phyloP scores from a whole-genome alignment of 2,329 filamentous ascomycete genomes.

The Penicillium verrucosum region DNA sequence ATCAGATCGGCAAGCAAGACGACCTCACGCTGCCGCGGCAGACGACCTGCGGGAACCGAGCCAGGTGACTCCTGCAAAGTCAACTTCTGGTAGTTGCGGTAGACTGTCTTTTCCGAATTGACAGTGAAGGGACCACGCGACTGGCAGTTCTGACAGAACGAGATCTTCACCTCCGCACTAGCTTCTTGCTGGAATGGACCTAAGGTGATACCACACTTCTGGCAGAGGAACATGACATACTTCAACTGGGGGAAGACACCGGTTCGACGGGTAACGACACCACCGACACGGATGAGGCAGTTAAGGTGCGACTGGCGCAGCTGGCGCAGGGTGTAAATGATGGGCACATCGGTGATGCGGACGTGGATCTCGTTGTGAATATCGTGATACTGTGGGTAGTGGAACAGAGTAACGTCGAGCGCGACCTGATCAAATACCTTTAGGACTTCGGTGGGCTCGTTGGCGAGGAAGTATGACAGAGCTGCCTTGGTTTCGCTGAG shows the following conservation, averaged over 20 bases:
- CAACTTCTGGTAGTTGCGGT: conserved; percentile 97
- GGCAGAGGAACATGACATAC: conserved; percentile 97
- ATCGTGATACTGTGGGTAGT: conserved; percentile 95
- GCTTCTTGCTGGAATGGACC: conserved; percentile 98
- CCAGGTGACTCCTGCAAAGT: conserved; percentile 96
- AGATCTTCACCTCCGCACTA: conserved; percentile 92
- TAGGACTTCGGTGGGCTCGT: conserved; percentile 90
- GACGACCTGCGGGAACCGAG: conserved; percentile 89
- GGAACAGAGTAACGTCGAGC: conserved; percentile 91
- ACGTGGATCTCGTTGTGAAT: conserved; percentile 98
- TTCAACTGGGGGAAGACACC: conserved; percentile 98
- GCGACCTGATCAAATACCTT: conserved; percentile 96
- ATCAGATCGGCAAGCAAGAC: conserved; percentile 96
- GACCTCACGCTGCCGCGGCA: conserved; percentile 89
- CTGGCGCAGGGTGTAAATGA: conserved; percentile 92
- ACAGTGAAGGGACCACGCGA: conserved; percentile 90
- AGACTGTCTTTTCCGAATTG: conserved; percentile 96
- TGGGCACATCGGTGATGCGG: conserved; percentile 88
- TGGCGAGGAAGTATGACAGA: conserved; percentile 91
- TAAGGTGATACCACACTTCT: conserved; percentile 84
- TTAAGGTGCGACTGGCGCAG: conserved; percentile 94
- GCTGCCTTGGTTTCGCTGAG: conserved; percentile 87
- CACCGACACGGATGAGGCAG: conserved; percentile 88
- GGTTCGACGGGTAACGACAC: conserved; percentile 88
- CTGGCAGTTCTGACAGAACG: conserved; percentile 95